Percentiles rank a stretch among this genome's conserved stretches.
Conservation (phyloP, 2,329 filamentous ascomycete genomes). For the Thelonectria discophora region DNA sequence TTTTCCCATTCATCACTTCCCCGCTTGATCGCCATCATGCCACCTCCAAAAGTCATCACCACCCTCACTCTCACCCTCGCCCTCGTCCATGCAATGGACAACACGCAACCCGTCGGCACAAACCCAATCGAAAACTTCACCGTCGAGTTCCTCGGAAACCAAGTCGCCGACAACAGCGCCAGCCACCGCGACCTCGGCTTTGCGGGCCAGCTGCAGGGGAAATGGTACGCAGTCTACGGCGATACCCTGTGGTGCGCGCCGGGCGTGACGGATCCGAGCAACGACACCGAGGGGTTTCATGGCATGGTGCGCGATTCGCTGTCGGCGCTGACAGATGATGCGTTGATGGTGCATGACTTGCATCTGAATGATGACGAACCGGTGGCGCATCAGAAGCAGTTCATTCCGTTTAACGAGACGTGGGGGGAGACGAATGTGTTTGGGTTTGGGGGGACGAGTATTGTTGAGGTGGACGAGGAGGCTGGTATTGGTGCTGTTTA, state of each 20-base stretch:
- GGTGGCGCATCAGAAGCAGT: slow-evolving; percentile 46
- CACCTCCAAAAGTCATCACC: slow-evolving; percentile 3
- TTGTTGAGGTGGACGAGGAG: slow-evolving; percentile 46
- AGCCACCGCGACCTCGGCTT: slow-evolving; percentile 51
- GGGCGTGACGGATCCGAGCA: slow-evolving; percentile 44
- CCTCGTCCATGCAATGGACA: slow-evolving; percentile 41
- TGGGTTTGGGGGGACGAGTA: slow-evolving; percentile 52
- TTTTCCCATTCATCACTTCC: background rate
- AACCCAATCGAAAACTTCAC: slow-evolving; percentile 45
- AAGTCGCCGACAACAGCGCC: slow-evolving; percentile 49
- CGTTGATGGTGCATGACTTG: slow-evolving; percentile 48
- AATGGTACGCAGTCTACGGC: slow-evolving; percentile 51
- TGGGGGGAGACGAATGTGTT: slow-evolving; percentile 49
- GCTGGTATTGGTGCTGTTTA: slow-evolving; percentile 45
- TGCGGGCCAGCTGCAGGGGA: slow-evolving; percentile 46
- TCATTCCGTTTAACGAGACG: slow-evolving; percentile 47
- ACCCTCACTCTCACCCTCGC: slow-evolving; percentile 1
- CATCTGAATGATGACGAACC: slow-evolving; percentile 46
- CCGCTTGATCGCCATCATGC: background rate
- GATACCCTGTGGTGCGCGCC: slow-evolving; percentile 47
- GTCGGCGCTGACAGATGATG: slow-evolving; percentile 47
- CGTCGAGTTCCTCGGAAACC: slow-evolving; percentile 47
- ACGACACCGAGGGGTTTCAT: slow-evolving; percentile 47
- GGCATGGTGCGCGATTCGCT: slow-evolving; percentile 52
- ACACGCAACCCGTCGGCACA: slow-evolving; percentile 48